A percentile compares a stretch with the other conserved stretches of the same genome.
These are phyloP conservation scores for Ceratocystiopsis minuta DNA, from an alignment of 2,329 filamentous ascomycete species.

Conservation along the genomic window DNA sequence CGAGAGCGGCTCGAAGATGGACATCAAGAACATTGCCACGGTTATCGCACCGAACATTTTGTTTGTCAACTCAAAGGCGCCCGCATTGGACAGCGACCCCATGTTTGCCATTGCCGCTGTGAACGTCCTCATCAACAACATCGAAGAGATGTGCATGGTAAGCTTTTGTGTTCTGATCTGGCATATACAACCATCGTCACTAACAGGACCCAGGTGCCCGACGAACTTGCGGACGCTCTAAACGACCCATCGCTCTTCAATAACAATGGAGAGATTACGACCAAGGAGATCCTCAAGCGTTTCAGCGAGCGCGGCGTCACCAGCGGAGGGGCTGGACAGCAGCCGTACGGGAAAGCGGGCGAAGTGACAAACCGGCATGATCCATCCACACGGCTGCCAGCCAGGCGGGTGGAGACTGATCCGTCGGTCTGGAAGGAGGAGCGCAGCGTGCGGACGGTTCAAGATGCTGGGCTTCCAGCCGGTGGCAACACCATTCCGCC, in stretches of 20 bases:
- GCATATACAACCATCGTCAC: conserved; percentile 10
- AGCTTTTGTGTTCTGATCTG: conserved; percentile 19
- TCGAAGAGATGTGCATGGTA: conserved; percentile 96
- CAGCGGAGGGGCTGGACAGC: conserved; percentile 15
- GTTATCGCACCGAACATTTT: conserved; percentile 95
- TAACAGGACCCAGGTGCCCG: conserved; percentile 53
- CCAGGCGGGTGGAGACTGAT: conserved; percentile 66
- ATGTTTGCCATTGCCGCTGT: conserved; percentile 90
- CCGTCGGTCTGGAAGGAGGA: conserved; percentile 70
- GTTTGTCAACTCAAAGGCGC: conserved; percentile 48
- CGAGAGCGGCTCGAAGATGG: conserved; percentile 96
- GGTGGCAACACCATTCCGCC: conserved; percentile 8
- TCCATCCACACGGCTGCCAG: conserved; percentile 36
- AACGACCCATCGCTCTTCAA: conserved; percentile 71
- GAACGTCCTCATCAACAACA: conserved; percentile 75
- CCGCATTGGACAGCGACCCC: conserved; percentile 64
- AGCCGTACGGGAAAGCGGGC: conserved; percentile 42
- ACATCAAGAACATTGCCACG: conserved; percentile 89
- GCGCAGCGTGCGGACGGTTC: conserved; percentile 63
- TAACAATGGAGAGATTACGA: conserved; percentile 71
- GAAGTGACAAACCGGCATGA: conserved; percentile 39
- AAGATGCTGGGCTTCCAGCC: conserved; percentile 26
- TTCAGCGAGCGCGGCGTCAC: conserved; percentile 55
- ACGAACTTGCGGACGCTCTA: conserved; percentile 73
- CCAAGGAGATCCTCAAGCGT: conserved; percentile 88